Evolutionary conservation across 768 basidiomycete species (phyloP).

Genomic region (Suillus brevipes): DNA sequence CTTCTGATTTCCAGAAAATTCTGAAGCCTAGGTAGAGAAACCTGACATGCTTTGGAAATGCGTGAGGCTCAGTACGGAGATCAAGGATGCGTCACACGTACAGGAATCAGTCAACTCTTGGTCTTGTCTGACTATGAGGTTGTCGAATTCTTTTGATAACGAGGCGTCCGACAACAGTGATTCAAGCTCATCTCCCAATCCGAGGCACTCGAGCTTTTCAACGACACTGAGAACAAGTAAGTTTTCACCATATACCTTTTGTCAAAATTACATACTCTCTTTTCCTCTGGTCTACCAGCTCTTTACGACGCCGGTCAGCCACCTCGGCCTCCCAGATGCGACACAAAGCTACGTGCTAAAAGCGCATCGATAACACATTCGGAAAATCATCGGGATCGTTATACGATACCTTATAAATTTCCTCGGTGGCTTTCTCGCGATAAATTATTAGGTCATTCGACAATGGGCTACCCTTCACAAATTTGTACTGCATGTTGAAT

Average conservation of each 20-base stretch:
- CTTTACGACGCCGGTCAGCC: neutral
- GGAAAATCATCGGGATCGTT: neutral
- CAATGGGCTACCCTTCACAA: neutral
- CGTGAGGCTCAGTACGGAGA: neutral
- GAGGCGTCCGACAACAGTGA: neutral
- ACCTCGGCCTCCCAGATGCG: neutral
- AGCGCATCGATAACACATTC: neutral
- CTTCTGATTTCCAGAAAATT: neutral
- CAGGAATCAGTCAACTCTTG: neutral
- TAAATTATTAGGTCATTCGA: neutral
- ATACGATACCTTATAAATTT: neutral
- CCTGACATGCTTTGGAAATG: neutral
- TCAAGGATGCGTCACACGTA: neutral
- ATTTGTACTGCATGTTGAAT: neutral
- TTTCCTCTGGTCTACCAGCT: neutral
- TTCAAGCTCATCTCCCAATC: neutral
- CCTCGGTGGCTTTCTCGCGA: neutral
- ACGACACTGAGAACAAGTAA: neutral
- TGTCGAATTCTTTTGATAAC: neutral
- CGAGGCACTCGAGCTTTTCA: neutral
- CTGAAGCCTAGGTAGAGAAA: neutral
- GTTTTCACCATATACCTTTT: neutral
- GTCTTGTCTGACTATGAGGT: slow-evolving; percentile 1
- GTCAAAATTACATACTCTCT: neutral
- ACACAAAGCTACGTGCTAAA: neutral